Evolutionary conservation across 176 grass and related monocot species (phyloP), one percentile per base, ranked within the genome.

Genomic region (Phyllostachys edulis): DNA sequence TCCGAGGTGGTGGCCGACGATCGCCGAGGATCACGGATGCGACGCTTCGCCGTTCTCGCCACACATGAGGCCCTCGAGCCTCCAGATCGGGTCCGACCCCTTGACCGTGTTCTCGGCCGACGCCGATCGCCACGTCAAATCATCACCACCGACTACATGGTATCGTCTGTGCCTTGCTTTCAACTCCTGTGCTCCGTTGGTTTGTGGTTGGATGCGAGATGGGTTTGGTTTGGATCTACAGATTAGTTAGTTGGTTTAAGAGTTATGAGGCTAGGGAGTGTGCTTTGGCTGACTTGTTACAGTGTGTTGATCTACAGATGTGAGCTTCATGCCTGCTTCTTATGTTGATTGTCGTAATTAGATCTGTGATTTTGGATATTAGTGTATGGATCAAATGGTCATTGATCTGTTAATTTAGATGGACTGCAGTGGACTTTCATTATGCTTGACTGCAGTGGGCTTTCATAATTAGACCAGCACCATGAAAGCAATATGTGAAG

Each of bases 131-230:
- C n/a, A n/a, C n/a, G n/a, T n/a, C n/a, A n/a, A n/a, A n/a, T 92
- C 82, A 92, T 92, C 73, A 80, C 83, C 78, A 89, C 86, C 15
- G 90, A 92, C 46, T 92, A 92, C 86, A 92, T 92, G 90, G 90
- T 92, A 86, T 84, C 56, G 42, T 42, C 66, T 9, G 14, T 5
- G 46, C 14, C 26, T 52, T 52, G 71, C 42, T 56, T 8, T 21
- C 18, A 21, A 9, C 52, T 56, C 20, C 7, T 21, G 0, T 3
- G 52, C 18, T 56, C 7, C 18, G 7, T 56, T 56, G 52, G 18
- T 3, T 21, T 21, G 52, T 21, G 52, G 55, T 4, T n/a, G 10
- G 8, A 57, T 23, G 20, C 9, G 55, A n/a, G 57, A 23, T 26
- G 57, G 55, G 21, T 57, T 57, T 57, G 55, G 0, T 57, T 57